Base-by-base conservation (phyloP, 2,329 filamentous ascomycete species). In the Tolypocladium tundrense region DNA sequence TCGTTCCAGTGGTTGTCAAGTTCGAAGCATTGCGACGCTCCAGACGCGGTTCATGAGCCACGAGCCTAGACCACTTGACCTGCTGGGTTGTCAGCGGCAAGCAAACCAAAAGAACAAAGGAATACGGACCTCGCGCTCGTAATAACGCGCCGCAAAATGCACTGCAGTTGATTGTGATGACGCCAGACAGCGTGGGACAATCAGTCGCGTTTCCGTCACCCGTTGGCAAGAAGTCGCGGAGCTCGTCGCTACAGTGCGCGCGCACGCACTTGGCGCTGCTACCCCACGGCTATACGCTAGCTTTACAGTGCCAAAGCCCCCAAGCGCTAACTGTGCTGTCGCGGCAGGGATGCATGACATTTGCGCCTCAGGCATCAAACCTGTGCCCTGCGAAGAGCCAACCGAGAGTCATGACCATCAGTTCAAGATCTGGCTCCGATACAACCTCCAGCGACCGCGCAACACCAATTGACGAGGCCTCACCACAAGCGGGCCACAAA, bases 341-440 rank as follows among this genome's bases (percentile, higher is more conserved):
- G 4, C 31, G 19, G 39, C 57, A 60, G 55, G 59, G 55, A 42
- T 27, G 33, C 16, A 19, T 40, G 39, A 27, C 10, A 16, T 56
- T 55, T 1, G n/a, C n/a, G 64, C 65, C 64, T 66, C 57, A 66
- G 64, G 65, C 64, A 65, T 59, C 60, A 4, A 55, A 10, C 40
- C 35, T 35, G 19, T 9, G 7, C 10, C 27, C 48, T n/a, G 48
- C 9, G 10, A 11, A 51, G 31, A 8, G 53, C 53, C 14, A 31
- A 31, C 40, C 11, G 19, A 56, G 31, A 16, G 31, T 19, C 24
- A 42, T 39, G 21, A 53, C n/a, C 43, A 31, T 27, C 3, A 54
- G 19, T 19, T 48, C 53, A 37, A 51, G 21, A 14, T 11, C 31
- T 52, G 31, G 31, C 48, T 37, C 48, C 48, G 48, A 37, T 54